Conservation (phyloP, 2,329 filamentous ascomycete genomes). For the Fonsecaea pugnacius region DNA sequence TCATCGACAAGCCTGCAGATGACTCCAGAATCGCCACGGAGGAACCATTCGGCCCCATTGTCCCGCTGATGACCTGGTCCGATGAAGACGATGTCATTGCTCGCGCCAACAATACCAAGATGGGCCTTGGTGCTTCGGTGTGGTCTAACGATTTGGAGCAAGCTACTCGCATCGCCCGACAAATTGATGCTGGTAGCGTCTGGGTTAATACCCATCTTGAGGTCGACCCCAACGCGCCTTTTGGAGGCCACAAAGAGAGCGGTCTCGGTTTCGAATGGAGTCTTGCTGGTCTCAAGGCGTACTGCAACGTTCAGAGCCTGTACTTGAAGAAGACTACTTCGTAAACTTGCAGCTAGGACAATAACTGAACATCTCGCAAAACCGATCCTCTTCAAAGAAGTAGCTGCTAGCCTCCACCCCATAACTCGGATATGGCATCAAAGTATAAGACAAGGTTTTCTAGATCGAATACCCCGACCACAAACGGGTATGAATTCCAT, state of each 20-base stretch:
- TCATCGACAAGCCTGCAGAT: conserved; percentile 63
- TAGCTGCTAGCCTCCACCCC: neutral
- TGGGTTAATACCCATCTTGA: conserved; percentile 60
- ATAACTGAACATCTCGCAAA: neutral
- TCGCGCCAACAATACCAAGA: conserved; percentile 59
- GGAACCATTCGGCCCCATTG: conserved; percentile 68
- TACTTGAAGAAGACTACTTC: conserved; percentile 34
- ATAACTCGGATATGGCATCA: too few species aligned
- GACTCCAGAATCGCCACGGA: conserved; percentile 61
- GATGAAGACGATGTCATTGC: conserved; percentile 64
- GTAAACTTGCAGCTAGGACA: neutral
- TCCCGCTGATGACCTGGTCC: conserved; percentile 66
- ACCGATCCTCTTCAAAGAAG: neutral
- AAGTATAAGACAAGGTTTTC: too few species aligned
- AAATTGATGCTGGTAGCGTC: conserved; percentile 62
- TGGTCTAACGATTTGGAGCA: conserved; percentile 59
- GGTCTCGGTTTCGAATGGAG: conserved; percentile 42
- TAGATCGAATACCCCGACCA: too few species aligned
- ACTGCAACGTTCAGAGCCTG: conserved; percentile 37
- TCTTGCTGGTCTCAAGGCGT: conserved; percentile 36
- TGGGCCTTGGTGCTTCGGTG: conserved; percentile 62
- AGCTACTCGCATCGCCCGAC: conserved; percentile 58
- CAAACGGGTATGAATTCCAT: too few species aligned
- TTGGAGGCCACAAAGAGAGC: conserved; percentile 42
- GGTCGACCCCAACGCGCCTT: conserved; percentile 31